Evolutionary conservation across 2,329 filamentous ascomycete genomes (phyloP).

Genomic region (Camillea tinctor): DNA sequence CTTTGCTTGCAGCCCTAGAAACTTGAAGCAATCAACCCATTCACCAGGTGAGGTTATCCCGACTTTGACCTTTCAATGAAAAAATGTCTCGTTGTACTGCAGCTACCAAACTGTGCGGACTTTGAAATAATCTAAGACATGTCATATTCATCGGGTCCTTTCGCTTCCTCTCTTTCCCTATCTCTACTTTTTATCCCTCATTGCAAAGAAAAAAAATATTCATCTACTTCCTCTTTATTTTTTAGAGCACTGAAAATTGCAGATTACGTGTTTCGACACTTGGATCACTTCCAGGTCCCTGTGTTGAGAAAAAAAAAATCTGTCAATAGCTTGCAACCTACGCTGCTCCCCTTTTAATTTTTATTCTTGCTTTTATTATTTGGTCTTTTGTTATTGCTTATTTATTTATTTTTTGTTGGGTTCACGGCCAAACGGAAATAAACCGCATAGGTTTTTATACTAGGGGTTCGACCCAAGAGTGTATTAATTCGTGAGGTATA

Average conservation of each 20-base stretch:
- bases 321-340: not conserved
- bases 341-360: not conserved
- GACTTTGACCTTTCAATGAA: not conserved
- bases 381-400: not conserved
- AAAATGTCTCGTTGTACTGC: not conserved
- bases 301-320: not conserved
- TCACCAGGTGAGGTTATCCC: not conserved
- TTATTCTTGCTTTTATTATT: not conserved
- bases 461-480: not conserved
- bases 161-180: not conserved
- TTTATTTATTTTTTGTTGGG: not conserved
- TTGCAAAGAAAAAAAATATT: not conserved
- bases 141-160: not conserved
- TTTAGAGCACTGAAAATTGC: not conserved
- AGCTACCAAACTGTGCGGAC: not conserved
- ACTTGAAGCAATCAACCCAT: not conserved
- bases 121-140: not conserved
- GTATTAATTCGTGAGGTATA: not conserved
- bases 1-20: not conserved
- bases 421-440: not conserved
- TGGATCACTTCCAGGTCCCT: not conserved
- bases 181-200: not conserved
- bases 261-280: not conserved
- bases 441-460: not conserved
- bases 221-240: not conserved